Conservation (phyloP, 768 basidiomycete species). For the Paxillus rubicundulus region DNA sequence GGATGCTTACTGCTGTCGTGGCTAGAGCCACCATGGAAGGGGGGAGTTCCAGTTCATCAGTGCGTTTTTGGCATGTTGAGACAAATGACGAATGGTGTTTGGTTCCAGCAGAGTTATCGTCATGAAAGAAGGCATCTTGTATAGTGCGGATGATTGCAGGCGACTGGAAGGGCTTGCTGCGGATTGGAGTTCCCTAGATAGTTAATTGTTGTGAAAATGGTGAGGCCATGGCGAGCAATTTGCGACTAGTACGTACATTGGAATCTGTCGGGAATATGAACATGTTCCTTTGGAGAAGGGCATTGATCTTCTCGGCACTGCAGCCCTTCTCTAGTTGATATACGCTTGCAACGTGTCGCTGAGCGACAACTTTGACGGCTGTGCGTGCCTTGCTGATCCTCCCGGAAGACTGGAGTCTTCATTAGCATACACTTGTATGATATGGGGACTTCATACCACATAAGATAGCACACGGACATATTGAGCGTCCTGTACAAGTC, state of each 20-base stretch:
- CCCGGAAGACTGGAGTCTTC: not conserved
- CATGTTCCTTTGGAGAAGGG: not conserved
- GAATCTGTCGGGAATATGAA: not conserved
- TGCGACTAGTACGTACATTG: not conserved
- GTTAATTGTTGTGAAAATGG: not conserved
- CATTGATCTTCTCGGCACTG: not conserved
- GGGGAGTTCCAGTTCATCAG: not conserved
- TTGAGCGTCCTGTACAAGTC: not conserved
- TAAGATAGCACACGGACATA: not conserved
- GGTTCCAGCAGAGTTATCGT: not conserved
- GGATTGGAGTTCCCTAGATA: constrained; percentile 1
- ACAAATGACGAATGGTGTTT: not conserved
- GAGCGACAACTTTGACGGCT: not conserved
- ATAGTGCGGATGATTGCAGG: not conserved
- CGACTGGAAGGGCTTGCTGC: constrained; percentile 1
- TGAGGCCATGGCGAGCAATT: not conserved
- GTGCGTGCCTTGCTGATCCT: not conserved
- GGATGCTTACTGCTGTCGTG: not conserved
- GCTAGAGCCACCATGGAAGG: constrained; percentile 1
- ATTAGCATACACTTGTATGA: not conserved
- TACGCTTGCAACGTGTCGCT: not conserved
- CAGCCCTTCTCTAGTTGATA: not conserved
- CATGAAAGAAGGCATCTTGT: not conserved
- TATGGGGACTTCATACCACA: not conserved
- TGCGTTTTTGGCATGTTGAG: not conserved